Conservation (phyloP, 1,139 yeast species). For the Hyphopichia fennica region DNA sequence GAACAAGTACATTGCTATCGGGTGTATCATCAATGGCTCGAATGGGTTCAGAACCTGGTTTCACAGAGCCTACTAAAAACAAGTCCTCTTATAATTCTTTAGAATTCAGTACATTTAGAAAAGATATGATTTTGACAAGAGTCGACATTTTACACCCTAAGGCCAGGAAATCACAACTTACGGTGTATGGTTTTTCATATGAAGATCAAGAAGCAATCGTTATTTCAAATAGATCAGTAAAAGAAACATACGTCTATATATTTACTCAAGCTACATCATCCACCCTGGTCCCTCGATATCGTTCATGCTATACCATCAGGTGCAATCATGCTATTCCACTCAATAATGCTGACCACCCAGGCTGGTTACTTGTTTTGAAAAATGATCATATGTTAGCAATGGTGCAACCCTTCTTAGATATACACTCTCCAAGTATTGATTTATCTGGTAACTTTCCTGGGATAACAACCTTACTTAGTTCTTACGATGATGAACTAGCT, state of each 20-base stretch:
- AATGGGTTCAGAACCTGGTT: conserved; percentile 50
- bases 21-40: conserved; percentile 61
- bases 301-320: conserved; percentile 31
- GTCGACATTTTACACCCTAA: conserved; percentile 46
- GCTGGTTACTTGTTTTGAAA: conserved; percentile 41
- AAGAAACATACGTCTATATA: conserved; percentile 49
- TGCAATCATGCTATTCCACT: conserved; percentile 47
- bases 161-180: conserved; percentile 31
- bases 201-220: conserved; percentile 63
- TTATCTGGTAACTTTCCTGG: conserved; percentile 16
- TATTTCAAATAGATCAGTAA: conserved; percentile 31
- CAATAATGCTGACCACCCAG: conserved; percentile 30
- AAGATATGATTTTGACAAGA: conserved; percentile 68
- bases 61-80: conserved; percentile 26
- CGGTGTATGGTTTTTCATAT: conserved; percentile 43
- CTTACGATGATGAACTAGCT: conserved; percentile 30
- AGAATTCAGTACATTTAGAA: conserved; percentile 40
- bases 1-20: conserved; percentile 54
- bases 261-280: conserved; percentile 38
- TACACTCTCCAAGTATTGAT: conserved; percentile 47
- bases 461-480: conserved; percentile 22
- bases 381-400: conserved; percentile 39
- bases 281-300: conserved; percentile 33
- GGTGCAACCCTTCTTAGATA: conserved; percentile 65
- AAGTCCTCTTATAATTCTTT: conserved; percentile 13